phyloP scores from a whole-genome alignment of 345 rosid genomes.

The Sisymbrium altissimum region DNA sequence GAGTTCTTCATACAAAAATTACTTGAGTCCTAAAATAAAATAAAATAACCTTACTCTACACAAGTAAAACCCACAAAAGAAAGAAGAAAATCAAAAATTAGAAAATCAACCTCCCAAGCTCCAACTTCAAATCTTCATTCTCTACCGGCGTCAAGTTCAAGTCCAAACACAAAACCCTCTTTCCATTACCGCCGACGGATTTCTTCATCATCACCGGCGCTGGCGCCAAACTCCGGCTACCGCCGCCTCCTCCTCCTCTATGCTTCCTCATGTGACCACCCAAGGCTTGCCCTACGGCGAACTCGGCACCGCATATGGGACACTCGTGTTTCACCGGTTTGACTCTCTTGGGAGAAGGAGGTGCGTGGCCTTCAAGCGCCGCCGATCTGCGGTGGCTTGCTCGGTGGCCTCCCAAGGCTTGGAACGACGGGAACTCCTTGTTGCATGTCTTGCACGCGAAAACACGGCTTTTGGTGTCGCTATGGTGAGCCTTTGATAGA shows the following conservation, averaged over 20 bases:
- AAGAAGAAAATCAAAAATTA: neutral
- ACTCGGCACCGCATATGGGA: slow-evolving; percentile 81
- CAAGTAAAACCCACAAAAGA: slow-evolving; percentile 17
- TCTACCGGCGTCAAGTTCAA: slow-evolving; percentile 62
- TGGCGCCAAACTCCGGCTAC: slow-evolving; percentile 31
- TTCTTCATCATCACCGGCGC: slow-evolving; percentile 57
- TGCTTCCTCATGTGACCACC: slow-evolving; percentile 99
- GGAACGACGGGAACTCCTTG: slow-evolving; percentile 69
- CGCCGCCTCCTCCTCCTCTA: slow-evolving; percentile 31
- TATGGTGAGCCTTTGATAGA: slow-evolving; percentile 44
- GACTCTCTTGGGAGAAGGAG: slow-evolving; percentile 43
- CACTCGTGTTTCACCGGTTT: slow-evolving; percentile 78
- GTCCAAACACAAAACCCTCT: slow-evolving; percentile 57
- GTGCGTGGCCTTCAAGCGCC: slow-evolving; percentile 27
- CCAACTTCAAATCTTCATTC: slow-evolving; percentile 52
- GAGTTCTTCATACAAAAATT: slow-evolving; percentile 19
- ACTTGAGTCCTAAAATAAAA: slow-evolving; percentile 12
- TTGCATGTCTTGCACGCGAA: slow-evolving; percentile 89
- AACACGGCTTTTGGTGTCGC: slow-evolving; percentile 31
- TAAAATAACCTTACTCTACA: slow-evolving; percentile 17
- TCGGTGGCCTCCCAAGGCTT: slow-evolving; percentile 90
- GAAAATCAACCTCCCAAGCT: slow-evolving; percentile 44
- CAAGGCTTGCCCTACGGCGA: slow-evolving; percentile 78
- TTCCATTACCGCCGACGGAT: slow-evolving; percentile 41
- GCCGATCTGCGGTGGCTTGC: slow-evolving; percentile 79